Evolutionary conservation across 768 basidiomycete genomes (phyloP), one percentile per base, ranked within the genome.

Genomic region (Boletus vermiculosoides): DNA sequence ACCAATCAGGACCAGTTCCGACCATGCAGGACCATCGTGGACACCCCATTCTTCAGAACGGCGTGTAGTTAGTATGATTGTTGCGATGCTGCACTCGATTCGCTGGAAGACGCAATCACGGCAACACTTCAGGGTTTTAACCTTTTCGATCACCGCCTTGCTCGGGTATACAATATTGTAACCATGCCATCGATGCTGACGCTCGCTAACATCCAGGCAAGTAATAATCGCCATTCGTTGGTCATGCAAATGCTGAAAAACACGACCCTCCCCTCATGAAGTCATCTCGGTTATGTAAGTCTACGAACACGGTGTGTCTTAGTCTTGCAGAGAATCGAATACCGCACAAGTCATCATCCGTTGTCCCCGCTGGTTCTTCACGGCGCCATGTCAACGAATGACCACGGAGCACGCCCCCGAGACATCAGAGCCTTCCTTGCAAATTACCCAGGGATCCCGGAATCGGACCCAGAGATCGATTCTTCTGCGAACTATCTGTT

Each of bases 401-500:
- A 25, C 31, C 16, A 34, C 31, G 18, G 37, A 39, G 34, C 52
- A 15, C 42, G 31, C 20, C 64, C 70, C 28, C 65, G 59, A 40
- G 70, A 71, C 50, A 63, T 71, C 52, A 39, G 36, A 25, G 47
- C 61, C 51, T 73, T 71, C 58, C 63, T 73, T 44, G 49, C 45
- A 36, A 58, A 61, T 45, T 71, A 71, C 45, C 71, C 59, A 16
- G 57, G 41, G 41, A 48, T 58, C 42, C 25, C 34, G 46, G 55
- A 23, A 48, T 57, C 57, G 25, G 54, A 57, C 20, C 51, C 44
- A 51, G 50, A 11, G 31, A 57, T 33, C 9, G 45, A 59, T 37
- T 56, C 57, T 37, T 56, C 56, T 11, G 78, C 72, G 1, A 91
- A 90, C 69, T 67, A 82, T 31, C 68, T 77, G 45, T 91, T 90